Evolutionary conservation across 768 basidiomycete species (phyloP).

Genomic region (Boletus tylopilopsis): DNA sequence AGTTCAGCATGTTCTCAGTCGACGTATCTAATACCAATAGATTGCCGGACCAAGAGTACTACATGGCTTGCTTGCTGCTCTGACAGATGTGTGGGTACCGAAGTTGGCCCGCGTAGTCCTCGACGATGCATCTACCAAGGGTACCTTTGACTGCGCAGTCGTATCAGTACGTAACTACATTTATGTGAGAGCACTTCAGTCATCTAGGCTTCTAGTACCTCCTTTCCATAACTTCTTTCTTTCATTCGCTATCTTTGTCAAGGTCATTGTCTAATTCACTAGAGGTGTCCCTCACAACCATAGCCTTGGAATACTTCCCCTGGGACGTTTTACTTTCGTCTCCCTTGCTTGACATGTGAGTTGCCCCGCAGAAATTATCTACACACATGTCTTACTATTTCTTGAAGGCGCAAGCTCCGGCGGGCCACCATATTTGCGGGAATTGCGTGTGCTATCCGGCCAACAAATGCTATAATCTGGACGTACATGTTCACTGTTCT

Average conservation of each 20-base stretch:
- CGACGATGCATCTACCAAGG: constrained; percentile 46
- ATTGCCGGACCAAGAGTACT: constrained; percentile 70
- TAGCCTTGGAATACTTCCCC: constrained; percentile 77
- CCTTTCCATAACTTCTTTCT: constrained; percentile 81
- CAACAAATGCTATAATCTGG: constrained; percentile 90
- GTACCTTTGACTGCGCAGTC: constrained; percentile 30
- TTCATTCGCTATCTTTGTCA: constrained; percentile 79
- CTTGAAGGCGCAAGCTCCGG: constrained; percentile 30
- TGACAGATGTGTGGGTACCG: constrained; percentile 74
- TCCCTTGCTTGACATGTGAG: constrained; percentile 18
- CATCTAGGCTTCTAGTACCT: constrained; percentile 49
- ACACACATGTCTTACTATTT: constrained; percentile 28
- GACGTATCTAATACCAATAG: constrained; percentile 35
- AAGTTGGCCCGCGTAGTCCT: constrained; percentile 55
- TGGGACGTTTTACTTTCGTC: constrained; percentile 48
- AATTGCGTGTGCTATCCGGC: constrained; percentile 76
- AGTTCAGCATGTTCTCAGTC: constrained; percentile 25
- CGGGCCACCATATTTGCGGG: constrained; percentile 59
- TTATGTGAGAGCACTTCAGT: not conserved
- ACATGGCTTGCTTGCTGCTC: constrained; percentile 72
- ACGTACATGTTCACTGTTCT: constrained; percentile 58
- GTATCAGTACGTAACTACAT: constrained; percentile 54
- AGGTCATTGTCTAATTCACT: constrained; percentile 91
- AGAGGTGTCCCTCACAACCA: constrained; percentile 80
- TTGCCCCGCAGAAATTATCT: not conserved